Evolutionary conservation across 2,329 filamentous ascomycete genomes (phyloP).

Genomic region (Didymella glomerata): DNA sequence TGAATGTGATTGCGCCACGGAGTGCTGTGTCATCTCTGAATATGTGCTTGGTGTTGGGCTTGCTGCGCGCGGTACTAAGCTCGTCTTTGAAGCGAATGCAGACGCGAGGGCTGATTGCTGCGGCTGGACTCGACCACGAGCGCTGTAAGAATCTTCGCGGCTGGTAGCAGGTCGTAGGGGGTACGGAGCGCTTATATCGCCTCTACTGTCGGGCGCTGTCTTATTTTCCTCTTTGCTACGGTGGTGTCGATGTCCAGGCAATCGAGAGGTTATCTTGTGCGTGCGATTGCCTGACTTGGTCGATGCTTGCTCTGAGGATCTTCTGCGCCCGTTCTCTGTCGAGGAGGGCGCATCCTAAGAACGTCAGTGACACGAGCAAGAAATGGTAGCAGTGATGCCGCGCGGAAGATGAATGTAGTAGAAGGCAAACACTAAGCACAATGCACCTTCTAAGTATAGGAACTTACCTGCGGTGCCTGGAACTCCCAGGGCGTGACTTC

Average conservation of each 20-base stretch:
- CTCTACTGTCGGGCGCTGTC: slow-evolving; percentile 38
- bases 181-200: slow-evolving; percentile 56
- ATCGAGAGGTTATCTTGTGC: slow-evolving; percentile 64
- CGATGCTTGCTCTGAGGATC: slow-evolving; percentile 47
- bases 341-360: slow-evolving; percentile 41
- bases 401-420: neutral
- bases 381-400: slow-evolving; percentile 1
- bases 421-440: neutral
- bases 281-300: slow-evolving; percentile 65
- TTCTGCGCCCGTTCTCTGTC: slow-evolving; percentile 46
- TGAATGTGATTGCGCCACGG: slow-evolving; percentile 60
- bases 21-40: slow-evolving; percentile 64
- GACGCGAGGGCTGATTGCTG: slow-evolving; percentile 55
- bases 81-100: slow-evolving; percentile 60
- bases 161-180: slow-evolving; percentile 75
- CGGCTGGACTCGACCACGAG: slow-evolving; percentile 56
- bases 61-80: slow-evolving; percentile 69
- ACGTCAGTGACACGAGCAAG: slow-evolving; percentile 26
- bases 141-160: slow-evolving; percentile 72
- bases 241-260: slow-evolving; percentile 71
- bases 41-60: slow-evolving; percentile 83
- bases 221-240: slow-evolving; percentile 67
- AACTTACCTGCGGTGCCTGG: slow-evolving; percentile 78
- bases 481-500: slow-evolving; percentile 98
- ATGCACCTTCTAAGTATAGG: slow-evolving; percentile 10